Evolutionary conservation across 345 rosid species (phyloP).

Genomic region (Geranium brycei): DNA sequence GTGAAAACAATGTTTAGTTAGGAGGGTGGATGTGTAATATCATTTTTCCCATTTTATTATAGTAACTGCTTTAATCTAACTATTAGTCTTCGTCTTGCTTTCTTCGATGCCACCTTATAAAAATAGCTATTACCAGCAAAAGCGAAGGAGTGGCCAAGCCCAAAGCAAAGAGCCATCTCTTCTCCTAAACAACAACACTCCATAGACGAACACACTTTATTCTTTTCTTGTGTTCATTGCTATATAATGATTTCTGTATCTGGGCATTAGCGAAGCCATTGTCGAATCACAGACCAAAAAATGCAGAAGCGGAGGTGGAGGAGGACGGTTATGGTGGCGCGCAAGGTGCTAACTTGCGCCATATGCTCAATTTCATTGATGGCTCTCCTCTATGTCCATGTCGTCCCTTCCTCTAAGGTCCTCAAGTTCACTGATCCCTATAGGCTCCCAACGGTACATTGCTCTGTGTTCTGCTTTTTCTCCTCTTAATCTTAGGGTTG

Average conservation of each 20-base stretch:
- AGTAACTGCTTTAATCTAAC: no score
- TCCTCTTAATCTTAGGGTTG: background rate
- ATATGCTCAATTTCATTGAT: conserved; percentile 36
- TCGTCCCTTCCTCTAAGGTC: conserved; percentile 36
- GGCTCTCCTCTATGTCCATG: conserved; percentile 39
- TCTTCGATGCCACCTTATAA: no score
- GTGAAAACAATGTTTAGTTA: no score
- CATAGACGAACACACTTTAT: no score
- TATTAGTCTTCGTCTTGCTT: no score
- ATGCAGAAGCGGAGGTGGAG: conserved; percentile 31
- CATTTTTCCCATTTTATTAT: no score
- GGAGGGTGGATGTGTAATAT: no score
- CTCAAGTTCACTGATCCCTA: conserved; percentile 31
- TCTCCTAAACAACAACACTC: no score
- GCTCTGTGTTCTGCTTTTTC: conserved; percentile 10
- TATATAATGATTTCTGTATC: background rate
- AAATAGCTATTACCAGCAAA: no score
- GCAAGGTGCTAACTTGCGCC: conserved; percentile 49
- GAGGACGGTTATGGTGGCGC: conserved; percentile 26
- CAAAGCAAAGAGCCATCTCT: no score
- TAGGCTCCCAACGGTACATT: conserved; percentile 15
- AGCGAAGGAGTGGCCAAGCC: no score
- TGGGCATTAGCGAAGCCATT: background rate
- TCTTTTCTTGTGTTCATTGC: no score
- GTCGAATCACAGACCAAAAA: background rate